These are phyloP conservation scores for Talaromyces albobiverticillius DNA, from an alignment of 2,329 filamentous ascomycete species.

Conservation along the genomic window DNA sequence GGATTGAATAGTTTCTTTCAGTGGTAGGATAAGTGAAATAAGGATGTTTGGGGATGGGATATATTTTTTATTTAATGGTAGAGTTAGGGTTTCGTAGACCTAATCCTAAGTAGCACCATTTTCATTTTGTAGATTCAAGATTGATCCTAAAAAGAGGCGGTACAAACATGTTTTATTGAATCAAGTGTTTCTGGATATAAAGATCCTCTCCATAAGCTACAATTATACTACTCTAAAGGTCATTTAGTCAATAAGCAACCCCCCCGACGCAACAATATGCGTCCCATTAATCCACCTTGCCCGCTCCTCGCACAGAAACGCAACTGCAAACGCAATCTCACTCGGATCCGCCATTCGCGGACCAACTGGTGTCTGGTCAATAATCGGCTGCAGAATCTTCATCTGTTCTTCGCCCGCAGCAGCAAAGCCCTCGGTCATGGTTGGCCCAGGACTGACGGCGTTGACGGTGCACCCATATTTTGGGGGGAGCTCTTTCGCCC, in stretches of 20 bases:
- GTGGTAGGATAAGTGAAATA: no score
- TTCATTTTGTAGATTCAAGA: no score
- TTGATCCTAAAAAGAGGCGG: no score
- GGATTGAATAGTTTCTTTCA: no score
- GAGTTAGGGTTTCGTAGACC: no score
- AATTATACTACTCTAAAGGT: no score
- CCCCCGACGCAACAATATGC: conserved; percentile 34
- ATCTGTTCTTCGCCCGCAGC: conserved; percentile 40
- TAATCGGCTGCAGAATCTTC: conserved; percentile 39
- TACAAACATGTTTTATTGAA: no score
- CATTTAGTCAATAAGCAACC: conserved; percentile 25
- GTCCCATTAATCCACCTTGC: conserved; percentile 50
- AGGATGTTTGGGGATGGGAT: no score
- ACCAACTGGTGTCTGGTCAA: conserved; percentile 45
- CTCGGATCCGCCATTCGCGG: conserved; percentile 42
- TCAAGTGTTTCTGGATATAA: no score
- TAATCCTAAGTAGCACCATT: no score
- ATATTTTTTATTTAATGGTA: no score
- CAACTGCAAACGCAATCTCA: conserved; percentile 49
- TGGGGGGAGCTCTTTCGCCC: conserved; percentile 43
- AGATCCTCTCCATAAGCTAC: no score
- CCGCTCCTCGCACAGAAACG: conserved; percentile 44
- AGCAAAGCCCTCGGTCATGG: conserved; percentile 36
- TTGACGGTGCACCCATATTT: conserved; percentile 49
- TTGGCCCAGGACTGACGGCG: conserved; percentile 44